Evolutionary conservation across 257 asterid genomes (phyloP), one percentile per base, ranked within the genome.

Genomic region (Gentiana dahurica): DNA sequence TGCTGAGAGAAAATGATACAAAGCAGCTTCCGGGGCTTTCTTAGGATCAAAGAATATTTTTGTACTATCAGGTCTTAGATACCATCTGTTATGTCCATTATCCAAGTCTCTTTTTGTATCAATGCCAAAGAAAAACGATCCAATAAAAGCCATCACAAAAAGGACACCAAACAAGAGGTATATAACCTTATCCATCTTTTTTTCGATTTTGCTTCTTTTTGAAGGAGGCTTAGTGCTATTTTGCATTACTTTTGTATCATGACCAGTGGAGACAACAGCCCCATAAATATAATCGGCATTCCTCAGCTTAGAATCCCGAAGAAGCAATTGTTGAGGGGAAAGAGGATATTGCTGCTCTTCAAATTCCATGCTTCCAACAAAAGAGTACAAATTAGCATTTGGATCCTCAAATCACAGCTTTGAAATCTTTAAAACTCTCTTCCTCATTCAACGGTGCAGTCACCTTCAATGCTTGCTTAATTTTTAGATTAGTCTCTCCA

Each of bases 201-300:
- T 87, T 86, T 91, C 98, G 6, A 91, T 67, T 49, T 66, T 83
- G 81, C 98, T 91, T 60, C 98, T 81, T 71, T 91, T 91, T 5
- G 98, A 91, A 5, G 96, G 97, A 38, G 97, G 88, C 8, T 75
- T 85, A 0, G 97, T 90, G 1, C 95, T 78, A 61, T 90, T 90
- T 57, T 90, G 97, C 44, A 90, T 86, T 51, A 86, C 97, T 75
- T 90, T 90, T 1, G 95, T 90, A 60, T 86, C 97, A 53, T 77
- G 94, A 51, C 97, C 97, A 1, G 95, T 86, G 76, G 86, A 89
- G 49, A 86, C 71, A 53, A 89, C 97, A 36, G 84, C 91, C 46
- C 97, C 97, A 39, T 80, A 89, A 5, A 86, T 69, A 47, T 81
- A 57, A 10, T 80, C 94, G 0, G 97, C 84, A 74, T 89, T 89